Evolutionary conservation across 345 rosid genomes (phyloP), one percentile per base, ranked within the genome.

Genomic region (Euclidium syriacum): DNA sequence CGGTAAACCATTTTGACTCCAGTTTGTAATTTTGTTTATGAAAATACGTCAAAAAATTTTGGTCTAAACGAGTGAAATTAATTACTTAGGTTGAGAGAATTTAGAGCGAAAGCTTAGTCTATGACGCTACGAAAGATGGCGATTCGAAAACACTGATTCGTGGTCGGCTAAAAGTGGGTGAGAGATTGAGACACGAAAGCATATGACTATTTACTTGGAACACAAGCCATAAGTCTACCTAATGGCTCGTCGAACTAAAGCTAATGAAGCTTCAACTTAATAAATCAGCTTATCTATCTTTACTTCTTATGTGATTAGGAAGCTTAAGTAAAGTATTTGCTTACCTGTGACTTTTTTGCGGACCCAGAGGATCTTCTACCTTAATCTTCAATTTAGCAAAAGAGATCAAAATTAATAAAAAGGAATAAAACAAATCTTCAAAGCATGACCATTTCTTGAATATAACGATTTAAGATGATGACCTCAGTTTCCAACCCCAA

Each of bases 281-380:
- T 48, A 47, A 39, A 39, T 39, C 29, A 42, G 3, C 19, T 29
- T 41, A 58, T 41, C 26, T 10, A 39, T 19, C 30, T 51, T 27
- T 27, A 41, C 34, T 41, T 58, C 33, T 39, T 43, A 17, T 34
- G 73, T 42, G 40, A 68, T 60, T 43, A 60, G 25, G 55, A 68
- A 33, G 62, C 47, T 40, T 52, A 68, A 42, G 73, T 60, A 33
- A 52, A 52, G 62, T 52, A 60, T 52, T 60, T 68, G 61, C 67
- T 60, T 68, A 68, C 73, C 62, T 42, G 33, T 52, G 44, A 52
- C 47, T 59, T 42, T 42, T 68, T 60, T 52, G 62, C 61, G 67
- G 73, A 43, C 67, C 58, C 67, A 42, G 41, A 67, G 14, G 62
- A 60, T 60, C 55, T 60, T 51, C 11, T 52, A 60, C 18, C 73